phyloP scores from a whole-genome alignment of 2,329 filamentous ascomycete species.

The Neospermospora avenae region DNA sequence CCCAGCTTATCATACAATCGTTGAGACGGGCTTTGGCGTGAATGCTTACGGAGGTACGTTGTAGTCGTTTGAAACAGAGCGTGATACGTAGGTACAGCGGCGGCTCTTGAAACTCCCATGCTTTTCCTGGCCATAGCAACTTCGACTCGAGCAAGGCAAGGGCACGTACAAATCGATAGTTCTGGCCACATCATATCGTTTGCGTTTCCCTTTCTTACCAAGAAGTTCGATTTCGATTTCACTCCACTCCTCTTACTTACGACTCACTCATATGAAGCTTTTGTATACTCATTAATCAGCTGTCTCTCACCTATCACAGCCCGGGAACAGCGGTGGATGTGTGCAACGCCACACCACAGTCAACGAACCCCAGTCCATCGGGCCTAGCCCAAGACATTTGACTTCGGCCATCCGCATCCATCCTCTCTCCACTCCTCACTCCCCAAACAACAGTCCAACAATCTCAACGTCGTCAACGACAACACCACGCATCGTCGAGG shows the following conservation, averaged over 20 bases:
- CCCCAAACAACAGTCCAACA: slow-evolving; percentile 5
- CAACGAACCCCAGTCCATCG: background rate
- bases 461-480: slow-evolving; percentile 1
- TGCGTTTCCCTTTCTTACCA: no score
- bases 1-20: background rate
- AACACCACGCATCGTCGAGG: slow-evolving; percentile 5
- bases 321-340: slow-evolving; percentile 3
- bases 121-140: background rate
- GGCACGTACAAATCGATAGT: background rate
- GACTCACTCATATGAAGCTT: background rate
- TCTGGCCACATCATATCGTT: background rate
- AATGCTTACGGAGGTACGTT: background rate
- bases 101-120: background rate
- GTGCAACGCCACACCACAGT: slow-evolving; percentile 3
- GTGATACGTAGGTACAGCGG: background rate
- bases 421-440: background rate
- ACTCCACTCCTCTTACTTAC: background rate
- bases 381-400: background rate
- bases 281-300: no score
- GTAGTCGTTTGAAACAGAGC: slow-evolving; percentile 2
- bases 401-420: background rate
- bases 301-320: background rate
- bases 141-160: background rate
- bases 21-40: background rate
- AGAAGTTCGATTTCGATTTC: background rate